Base-by-base conservation (phyloP, 257 asterid genomes). In the Cinchona pubescens region DNA sequence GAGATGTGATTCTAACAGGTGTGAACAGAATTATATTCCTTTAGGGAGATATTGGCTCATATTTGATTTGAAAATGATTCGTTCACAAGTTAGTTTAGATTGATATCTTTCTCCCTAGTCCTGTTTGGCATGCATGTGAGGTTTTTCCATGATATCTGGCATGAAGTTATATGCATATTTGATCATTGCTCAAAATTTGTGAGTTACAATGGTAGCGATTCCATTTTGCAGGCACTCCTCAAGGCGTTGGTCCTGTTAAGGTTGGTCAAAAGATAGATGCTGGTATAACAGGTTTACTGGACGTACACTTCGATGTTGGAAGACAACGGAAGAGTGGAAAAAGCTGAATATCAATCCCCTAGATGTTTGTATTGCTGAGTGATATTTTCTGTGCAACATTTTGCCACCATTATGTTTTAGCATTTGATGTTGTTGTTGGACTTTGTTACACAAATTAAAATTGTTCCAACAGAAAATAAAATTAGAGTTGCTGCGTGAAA, bases 1-100 rank as follows among this genome's bases (percentile, higher is more conserved):
- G 98, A 75, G 99, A 92, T 61, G 86, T 95, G 81, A 91, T 95
- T 73, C 87, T 95, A 73, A 95, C 99, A 78, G 99, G 99, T 90
- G 82, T 7, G 59, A 71, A 56, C 25, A 40, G 67, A 46, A 53
- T n/a, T 30, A n/a, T 60, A 60, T 80, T 69, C 53, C 45, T 75
- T 75, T 61, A 13, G 16, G 4, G 23, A 14, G 12, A 5, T 15
- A 34, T 42, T 65, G 9, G 23, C 14, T 35, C 10, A 30, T 53
- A 21, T 53, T 11, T 53, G 11, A 3, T 53, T 21, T 59, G 65
- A 23, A 35, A 37, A 64, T 7, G 16, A 18, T 64, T 64, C 11
- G 13, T 21, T 15, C 27, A 42, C 23, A 5, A n/a, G 10, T n/a
- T 7, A 38, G 9, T 67, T 45, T 67, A 38, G 29, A 35, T 14